Evolutionary conservation across 2,329 filamentous ascomycete species (phyloP), one percentile per base, ranked within the genome.

Genomic region (Diaporthe australafricana): DNA sequence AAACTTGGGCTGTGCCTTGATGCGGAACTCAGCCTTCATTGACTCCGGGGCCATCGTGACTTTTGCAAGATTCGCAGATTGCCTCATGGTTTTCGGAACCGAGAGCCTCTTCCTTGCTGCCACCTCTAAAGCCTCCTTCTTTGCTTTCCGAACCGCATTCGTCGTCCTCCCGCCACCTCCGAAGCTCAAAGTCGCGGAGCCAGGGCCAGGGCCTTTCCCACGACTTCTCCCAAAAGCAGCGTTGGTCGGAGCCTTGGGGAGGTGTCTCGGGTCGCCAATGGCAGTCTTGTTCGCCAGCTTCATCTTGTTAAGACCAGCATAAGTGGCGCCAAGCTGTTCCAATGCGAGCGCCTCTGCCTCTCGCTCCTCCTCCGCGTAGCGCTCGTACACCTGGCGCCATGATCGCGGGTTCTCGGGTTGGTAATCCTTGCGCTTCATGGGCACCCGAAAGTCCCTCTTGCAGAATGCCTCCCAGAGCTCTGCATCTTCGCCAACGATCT

Each of bases 401-500:
- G 90, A 90, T 45, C 85, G 85, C 0, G 92, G 89, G 74, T 94
- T 87, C 70, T 87, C 86, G 0, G 93, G 93, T 30, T 89, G 84
- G 75, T 91, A 89, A 32, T 89, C 88, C 78, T 92, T 90, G 56
- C 84, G 83, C 52, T 91, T 85, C 74, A 83, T 82, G 80, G 90
- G 92, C 70, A 89, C 84, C 2, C 91, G 90, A 74, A 98, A 93
- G 77, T 98, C 91, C 60, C 91, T 89, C 66, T 89, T 88, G 80
- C 98, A 96, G 77, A 98, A 89, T 35, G 89, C 88, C 52, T 90
- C 83, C 96, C 96, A 98, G 73, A 96, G 84, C 76, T 95, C 92
- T 25, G 84, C 87, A 48, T 91, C 91, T 70, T 93, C 86, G 47
- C 90, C 90, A 73, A 89, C 86, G 66, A 98, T 87, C 75, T 97